These are phyloP conservation scores for Prillingera fragicola DNA, from an alignment of 1,284 basidiomycete species.

Conservation along the genomic window DNA sequence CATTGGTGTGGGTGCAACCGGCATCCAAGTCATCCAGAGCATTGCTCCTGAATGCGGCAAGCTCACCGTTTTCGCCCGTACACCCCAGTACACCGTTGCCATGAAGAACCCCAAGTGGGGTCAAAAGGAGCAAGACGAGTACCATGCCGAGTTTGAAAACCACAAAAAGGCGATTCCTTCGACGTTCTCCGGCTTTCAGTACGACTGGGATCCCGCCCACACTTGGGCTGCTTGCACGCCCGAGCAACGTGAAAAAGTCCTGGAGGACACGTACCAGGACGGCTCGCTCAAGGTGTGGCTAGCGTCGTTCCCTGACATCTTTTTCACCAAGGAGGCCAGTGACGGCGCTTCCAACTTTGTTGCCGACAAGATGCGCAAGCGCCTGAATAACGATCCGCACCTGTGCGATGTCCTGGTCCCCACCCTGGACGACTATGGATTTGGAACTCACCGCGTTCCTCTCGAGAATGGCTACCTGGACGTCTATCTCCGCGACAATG, in stretches of 20 bases:
- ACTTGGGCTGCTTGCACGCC: background rate
- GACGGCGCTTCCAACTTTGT: conserved; percentile 7
- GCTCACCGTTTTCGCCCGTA: conserved; percentile 14
- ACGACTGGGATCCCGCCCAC: conserved; percentile 2
- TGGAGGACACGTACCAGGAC: conserved; percentile 8
- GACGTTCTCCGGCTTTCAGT: conserved; percentile 10
- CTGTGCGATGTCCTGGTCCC: conserved; percentile 8
- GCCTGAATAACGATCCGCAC: conserved; percentile 13
- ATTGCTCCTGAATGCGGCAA: conserved; percentile 4
- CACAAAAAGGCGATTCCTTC: background rate
- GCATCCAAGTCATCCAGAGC: conserved; percentile 15
- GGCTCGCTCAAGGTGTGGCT: conserved; percentile 16
- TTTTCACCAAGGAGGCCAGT: conserved; percentile 5
- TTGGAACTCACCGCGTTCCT: conserved; percentile 15
- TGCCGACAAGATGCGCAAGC: conserved; percentile 5
- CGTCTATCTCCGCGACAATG: conserved; percentile 8
- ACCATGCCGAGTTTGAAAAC: conserved; percentile 3
- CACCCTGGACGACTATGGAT: conserved; percentile 4
- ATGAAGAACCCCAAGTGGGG: conserved; percentile 14
- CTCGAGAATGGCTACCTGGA: conserved; percentile 14
- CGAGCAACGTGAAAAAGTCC: conserved; percentile 4
- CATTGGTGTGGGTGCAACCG: conserved; percentile 10
- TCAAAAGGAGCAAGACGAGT: background rate
- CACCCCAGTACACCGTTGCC: conserved; percentile 11
- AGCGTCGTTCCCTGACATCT: conserved; percentile 11